Base-by-base conservation (phyloP, 2,329 filamentous ascomycete genomes). In the Pseudogymnoascus verrucosus region DNA sequence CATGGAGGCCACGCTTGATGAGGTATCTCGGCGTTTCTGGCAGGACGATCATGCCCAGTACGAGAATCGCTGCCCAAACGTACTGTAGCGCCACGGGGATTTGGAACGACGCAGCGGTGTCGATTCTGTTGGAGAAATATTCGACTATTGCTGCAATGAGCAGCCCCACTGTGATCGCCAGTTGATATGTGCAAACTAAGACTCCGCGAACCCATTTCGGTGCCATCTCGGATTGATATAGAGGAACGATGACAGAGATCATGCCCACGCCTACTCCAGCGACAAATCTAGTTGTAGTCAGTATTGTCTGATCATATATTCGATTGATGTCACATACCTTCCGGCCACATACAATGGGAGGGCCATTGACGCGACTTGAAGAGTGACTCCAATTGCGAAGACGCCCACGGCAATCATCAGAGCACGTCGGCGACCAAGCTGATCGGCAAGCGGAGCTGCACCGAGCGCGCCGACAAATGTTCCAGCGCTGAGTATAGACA, bases 401-500 rank as follows among this genome's bases (percentile, higher is more conserved):
- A 91, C 80, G 44, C 78, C 80, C 39, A 86, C 81, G 39, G 87
- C 82, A 60, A 82, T 75, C 67, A 92, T 86, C 63, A 93, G 81
- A 39, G 88, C 90, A 64, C 83, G 78, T 60, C 90, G 86, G 67
- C 73, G 69, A 36, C 73, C 73, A 12, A 74, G 67, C 65, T 61
- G 69, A 87, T 96, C 91, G 62, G 86, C 90, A 5, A 85, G 75
- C 1, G 89, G 89, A 10, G 89, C 89, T 42, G 89, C 84, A 12
- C 86, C 74, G 23, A 95, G 79, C 31, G 91, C 82, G 42, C 91
- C 91, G 62, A 91, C 77, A 68, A 90, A 87, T 34, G 90, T 95
- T 59, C 91, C 91, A 42, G 87, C 89, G 65, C 90, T 93, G 47
- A 96, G 81, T 67, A 96, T 93, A 14, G 90, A 89, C 60, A 95